phyloP scores from a whole-genome alignment of 345 rosid species.

The Crucihimalaya himalaica region DNA sequence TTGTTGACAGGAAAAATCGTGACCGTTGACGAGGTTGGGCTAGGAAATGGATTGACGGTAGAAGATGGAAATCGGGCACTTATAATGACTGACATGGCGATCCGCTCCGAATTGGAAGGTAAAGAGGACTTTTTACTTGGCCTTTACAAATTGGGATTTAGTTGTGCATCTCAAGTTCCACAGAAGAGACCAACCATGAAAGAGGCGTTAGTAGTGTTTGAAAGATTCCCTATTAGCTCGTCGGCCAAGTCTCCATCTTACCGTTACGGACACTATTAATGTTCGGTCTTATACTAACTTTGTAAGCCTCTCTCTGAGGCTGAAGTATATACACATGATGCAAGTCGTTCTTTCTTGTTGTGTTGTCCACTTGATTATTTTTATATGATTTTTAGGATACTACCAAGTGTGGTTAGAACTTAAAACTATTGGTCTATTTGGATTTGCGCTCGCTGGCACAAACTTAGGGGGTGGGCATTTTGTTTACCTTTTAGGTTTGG shows the following conservation, averaged over 20 bases:
- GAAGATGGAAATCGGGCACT: constrained; percentile 68
- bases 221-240: constrained; percentile 53
- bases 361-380: neutral
- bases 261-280: constrained; percentile 35
- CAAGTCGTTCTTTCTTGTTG: constrained; percentile 4
- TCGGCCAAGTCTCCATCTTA: constrained; percentile 39
- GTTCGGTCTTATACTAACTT: constrained; percentile 20
- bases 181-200: constrained; percentile 92
- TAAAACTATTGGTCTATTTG: neutral
- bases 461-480: no score
- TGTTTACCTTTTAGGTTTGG: no score
- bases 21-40: constrained; percentile 71
- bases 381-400: constrained; percentile 12
- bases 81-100: constrained; percentile 67
- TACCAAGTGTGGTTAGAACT: neutral
- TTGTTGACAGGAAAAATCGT: constrained; percentile 70
- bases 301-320: constrained; percentile 10
- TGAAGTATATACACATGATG: constrained; percentile 35
- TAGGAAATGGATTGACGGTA: constrained; percentile 66
- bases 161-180: constrained; percentile 83
- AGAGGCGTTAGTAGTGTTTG: constrained; percentile 71
- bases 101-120: constrained; percentile 76
- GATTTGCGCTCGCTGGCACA: no score
- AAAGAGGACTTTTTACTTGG: constrained; percentile 77
- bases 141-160: constrained; percentile 74